Percentiles rank a stretch among this genome's conserved stretches.
Conservation (phyloP, 2,329 filamentous ascomycete genomes). For the Meredithiella fracta region DNA sequence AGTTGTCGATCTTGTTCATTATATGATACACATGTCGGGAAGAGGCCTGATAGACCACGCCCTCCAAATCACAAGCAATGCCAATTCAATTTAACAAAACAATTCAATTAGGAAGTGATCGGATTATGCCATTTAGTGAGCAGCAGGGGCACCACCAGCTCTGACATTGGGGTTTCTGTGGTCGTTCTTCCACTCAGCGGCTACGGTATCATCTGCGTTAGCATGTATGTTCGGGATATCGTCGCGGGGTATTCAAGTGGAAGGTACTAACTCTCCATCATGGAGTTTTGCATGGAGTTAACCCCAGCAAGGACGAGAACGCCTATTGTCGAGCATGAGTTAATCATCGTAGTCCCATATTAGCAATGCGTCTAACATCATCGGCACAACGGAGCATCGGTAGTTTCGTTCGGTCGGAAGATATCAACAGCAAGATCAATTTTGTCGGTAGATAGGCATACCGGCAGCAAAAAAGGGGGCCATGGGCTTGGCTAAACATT, state of each 20-base stretch:
- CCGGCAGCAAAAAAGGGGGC: slow-evolving; percentile 87
- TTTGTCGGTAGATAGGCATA: slow-evolving; percentile 29
- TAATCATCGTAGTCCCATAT: not conserved
- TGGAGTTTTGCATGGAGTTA: slow-evolving; percentile 62
- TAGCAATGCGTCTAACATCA: not conserved
- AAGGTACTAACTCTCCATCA: slow-evolving; percentile 52
- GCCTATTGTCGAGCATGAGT: slow-evolving; percentile 32
- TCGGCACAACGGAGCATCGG: not conserved
- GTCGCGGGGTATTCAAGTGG: not conserved
- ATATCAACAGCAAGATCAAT: not conserved
- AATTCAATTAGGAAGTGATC: not conserved
- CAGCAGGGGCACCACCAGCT: slow-evolving; percentile 20
- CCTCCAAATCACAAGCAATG: not conserved
- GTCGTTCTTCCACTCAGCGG: slow-evolving; percentile 93
- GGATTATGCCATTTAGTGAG: slow-evolving; percentile 25
- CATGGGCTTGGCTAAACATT: slow-evolving; percentile 62
- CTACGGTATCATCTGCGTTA: slow-evolving; percentile 30
- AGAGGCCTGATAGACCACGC: not conserved
- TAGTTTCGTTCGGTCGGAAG: not conserved
- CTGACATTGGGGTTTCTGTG: slow-evolving; percentile 62
- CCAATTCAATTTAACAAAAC: slow-evolving; percentile 7
- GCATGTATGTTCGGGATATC: not conserved
- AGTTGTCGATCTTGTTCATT: slow-evolving; percentile 3
- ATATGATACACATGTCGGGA: slow-evolving; percentile 8
- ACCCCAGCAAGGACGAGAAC: slow-evolving; percentile 78